Evolutionary conservation across 2,329 filamentous ascomycete genomes (phyloP).

Genomic region (Alternaria incomplexa): DNA sequence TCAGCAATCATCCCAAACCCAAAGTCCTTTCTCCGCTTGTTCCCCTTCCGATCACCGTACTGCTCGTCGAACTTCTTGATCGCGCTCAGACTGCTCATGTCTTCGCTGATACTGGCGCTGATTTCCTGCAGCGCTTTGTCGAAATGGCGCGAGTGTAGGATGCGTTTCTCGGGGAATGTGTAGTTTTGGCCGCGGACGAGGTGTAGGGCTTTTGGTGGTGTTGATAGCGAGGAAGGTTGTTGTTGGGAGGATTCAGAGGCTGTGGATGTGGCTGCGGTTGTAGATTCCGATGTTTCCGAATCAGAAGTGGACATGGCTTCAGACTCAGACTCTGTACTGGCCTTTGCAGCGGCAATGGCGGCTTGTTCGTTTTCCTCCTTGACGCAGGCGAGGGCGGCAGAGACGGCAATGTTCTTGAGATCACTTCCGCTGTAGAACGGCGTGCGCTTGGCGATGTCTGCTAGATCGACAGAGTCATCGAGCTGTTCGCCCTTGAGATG

Average conservation of each 20-base stretch:
- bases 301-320: not conserved
- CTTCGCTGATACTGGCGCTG: conserved; percentile 88
- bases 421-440: conserved; percentile 83
- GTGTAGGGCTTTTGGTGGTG: conserved; percentile 37
- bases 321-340: conserved; percentile 5
- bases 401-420: conserved; percentile 81
- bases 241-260: conserved; percentile 8
- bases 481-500: conserved; percentile 73
- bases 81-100: conserved; percentile 84
- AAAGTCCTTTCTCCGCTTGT: conserved; percentile 65
- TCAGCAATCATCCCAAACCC: conserved; percentile 54
- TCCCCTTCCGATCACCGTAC: conserved; percentile 80
- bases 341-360: conserved; percentile 33
- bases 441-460: conserved; percentile 69
- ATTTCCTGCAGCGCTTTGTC: conserved; percentile 87
- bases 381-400: conserved; percentile 79
- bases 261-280: not conserved
- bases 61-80: conserved; percentile 96
- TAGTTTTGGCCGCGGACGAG: conserved; percentile 50
- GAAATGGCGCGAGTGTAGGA: conserved; percentile 74
- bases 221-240: not conserved
- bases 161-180: conserved; percentile 71
- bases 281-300: not conserved
- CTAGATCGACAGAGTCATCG: conserved; percentile 65
- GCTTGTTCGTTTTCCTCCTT: conserved; percentile 69